Conservation (phyloP, 345 rosid species). For the Gossypium thurberi region DNA sequence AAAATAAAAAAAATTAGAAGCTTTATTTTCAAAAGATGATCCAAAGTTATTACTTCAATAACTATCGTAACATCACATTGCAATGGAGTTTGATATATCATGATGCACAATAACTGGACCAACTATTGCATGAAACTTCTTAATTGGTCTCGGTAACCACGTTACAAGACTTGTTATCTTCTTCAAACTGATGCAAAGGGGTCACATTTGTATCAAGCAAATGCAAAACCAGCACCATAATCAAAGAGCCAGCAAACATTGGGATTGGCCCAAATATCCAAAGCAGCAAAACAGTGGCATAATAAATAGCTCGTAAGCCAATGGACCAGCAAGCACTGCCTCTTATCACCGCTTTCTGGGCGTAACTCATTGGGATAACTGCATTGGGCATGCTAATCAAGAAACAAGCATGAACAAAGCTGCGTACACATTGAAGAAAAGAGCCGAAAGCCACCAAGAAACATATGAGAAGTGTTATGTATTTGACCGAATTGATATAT, state of each 20-base stretch:
- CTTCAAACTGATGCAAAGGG: conserved; percentile 19
- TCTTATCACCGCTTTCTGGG: conserved; percentile 19
- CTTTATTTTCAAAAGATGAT: too few species aligned
- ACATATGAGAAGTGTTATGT: conserved; percentile 25
- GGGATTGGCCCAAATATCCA: conserved; percentile 34
- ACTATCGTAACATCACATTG: not conserved
- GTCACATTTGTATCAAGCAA: conserved; percentile 20
- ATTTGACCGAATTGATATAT: conserved; percentile 19
- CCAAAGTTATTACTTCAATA: too few species aligned
- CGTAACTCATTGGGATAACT: conserved; percentile 19
- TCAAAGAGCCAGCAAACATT: conserved; percentile 26
- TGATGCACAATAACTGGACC: conserved; percentile 9
- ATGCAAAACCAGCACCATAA: conserved; percentile 22
- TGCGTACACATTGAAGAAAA: conserved; percentile 25
- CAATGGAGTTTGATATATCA: not conserved
- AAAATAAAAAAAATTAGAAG: too few species aligned
- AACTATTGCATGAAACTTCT: conserved; percentile 9
- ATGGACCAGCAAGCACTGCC: conserved; percentile 24
- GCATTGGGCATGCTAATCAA: conserved; percentile 27
- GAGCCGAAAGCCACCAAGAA: conserved; percentile 29
- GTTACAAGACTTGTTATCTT: not conserved
- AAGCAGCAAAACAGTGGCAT: conserved; percentile 23
- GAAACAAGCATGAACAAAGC: conserved; percentile 23
- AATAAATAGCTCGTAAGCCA: conserved; percentile 26
- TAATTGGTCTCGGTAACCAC: not conserved